Evolutionary conservation across 108 stramenopile species (phyloP).

Genomic region (Fragilariopsis cylindrus): DNA sequence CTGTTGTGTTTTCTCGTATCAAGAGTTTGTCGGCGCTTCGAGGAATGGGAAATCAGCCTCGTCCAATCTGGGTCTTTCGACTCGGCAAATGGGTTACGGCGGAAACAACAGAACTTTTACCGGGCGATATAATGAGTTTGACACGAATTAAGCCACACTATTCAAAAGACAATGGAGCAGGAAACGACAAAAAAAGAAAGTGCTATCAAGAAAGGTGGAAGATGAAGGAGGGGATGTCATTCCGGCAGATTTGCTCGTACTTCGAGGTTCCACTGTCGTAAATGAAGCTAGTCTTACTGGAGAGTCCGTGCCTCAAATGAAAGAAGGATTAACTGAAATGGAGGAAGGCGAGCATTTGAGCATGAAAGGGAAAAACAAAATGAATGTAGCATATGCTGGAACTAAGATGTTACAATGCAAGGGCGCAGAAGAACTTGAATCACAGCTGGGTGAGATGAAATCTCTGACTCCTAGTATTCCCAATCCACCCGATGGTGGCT

Average conservation of each 20-base stretch:
- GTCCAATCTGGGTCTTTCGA: constrained; percentile 80
- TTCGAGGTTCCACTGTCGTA: constrained; percentile 90
- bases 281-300: constrained; percentile 95
- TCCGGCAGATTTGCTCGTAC: constrained; percentile 91
- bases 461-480: constrained; percentile 45
- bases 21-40: constrained; percentile 64
- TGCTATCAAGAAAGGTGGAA: constrained; percentile 25
- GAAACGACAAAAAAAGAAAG: constrained; percentile 8
- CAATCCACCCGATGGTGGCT: constrained; percentile 89
- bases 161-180: constrained; percentile 29
- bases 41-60: constrained; percentile 78
- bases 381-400: constrained; percentile 91
- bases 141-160: constrained; percentile 58
- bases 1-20: constrained; percentile 88
- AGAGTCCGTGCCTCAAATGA: constrained; percentile 98
- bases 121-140: constrained; percentile 94
- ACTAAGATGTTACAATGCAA: constrained; percentile 94
- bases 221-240: constrained; percentile 89
- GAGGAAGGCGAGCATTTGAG: constrained; percentile 58
- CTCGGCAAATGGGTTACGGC: constrained; percentile 62
- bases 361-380: constrained; percentile 90
- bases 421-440: constrained; percentile 55
- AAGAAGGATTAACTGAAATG: constrained; percentile 84
- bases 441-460: constrained; percentile 41
- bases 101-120: constrained; percentile 80